phyloP scores from a whole-genome alignment of 306 rosid genomes.

The Cicer yamashitae region DNA sequence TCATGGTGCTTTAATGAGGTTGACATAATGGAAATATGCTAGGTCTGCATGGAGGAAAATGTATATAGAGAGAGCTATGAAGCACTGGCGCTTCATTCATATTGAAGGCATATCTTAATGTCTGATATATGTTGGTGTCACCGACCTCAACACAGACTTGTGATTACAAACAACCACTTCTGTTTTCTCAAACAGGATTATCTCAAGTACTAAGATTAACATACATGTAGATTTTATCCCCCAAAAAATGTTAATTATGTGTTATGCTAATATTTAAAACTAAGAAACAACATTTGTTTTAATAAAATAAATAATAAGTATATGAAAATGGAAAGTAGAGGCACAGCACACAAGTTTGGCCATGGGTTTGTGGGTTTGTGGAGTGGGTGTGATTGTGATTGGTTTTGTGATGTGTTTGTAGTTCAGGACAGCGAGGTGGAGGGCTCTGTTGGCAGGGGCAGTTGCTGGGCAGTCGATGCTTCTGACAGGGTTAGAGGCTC shows the following conservation, averaged over 20 bases:
- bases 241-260: neutral
- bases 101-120: too few species aligned
- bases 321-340: neutral
- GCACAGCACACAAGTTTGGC: too few species aligned
- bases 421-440: constrained; percentile 95
- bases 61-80: neutral
- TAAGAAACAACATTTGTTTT: neutral
- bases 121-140: too few species aligned
- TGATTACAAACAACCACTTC: too few species aligned
- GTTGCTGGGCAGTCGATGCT: constrained; percentile 95
- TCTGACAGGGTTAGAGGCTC: constrained; percentile 80
- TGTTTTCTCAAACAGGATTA: neutral
- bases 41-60: neutral
- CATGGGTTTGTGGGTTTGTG: neutral
- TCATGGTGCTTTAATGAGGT: neutral
- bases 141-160: too few species aligned
- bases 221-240: neutral
- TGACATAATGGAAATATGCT: neutral
- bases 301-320: neutral
- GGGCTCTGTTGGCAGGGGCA: constrained; percentile 93
- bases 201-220: neutral
- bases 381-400: constrained; percentile 45
- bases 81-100: too few species aligned
- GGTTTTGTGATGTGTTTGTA: constrained; percentile 46
- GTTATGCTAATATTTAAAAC: constrained; percentile 1